phyloP scores from a whole-genome alignment of 2,329 filamentous ascomycete species.

The Pseudocercospora fuligena region DNA sequence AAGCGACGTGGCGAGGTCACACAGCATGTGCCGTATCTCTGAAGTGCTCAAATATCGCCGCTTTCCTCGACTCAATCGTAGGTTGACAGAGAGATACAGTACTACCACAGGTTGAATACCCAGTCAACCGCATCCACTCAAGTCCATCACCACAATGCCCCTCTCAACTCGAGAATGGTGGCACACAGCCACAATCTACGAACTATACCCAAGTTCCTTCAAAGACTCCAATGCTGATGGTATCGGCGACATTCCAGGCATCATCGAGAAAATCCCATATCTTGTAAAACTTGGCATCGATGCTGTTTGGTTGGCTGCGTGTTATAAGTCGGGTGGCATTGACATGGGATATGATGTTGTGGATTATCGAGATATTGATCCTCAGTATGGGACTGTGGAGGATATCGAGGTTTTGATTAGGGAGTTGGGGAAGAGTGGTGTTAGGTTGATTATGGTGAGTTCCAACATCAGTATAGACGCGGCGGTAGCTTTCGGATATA shows the following conservation, averaged over 20 bases:
- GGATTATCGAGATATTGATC: slow-evolving; percentile 53
- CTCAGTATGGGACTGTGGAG: slow-evolving; percentile 51
- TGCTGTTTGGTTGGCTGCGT: slow-evolving; percentile 69
- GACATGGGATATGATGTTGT: slow-evolving; percentile 60
- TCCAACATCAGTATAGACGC: too few species aligned
- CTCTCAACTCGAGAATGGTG: slow-evolving; percentile 41
- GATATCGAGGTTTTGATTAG: slow-evolving; percentile 52
- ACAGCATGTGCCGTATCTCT: background rate
- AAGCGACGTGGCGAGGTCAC: background rate
- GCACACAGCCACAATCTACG: slow-evolving; percentile 50
- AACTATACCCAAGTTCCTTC: slow-evolving; percentile 53
- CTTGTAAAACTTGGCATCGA: slow-evolving; percentile 65
- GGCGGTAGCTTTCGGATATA: too few species aligned
- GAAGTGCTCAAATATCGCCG: background rate
- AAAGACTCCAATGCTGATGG: slow-evolving; percentile 61
- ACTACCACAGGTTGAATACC: too few species aligned
- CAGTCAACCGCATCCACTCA: too few species aligned
- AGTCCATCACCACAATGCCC: background rate
- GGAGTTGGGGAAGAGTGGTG: slow-evolving; percentile 48
- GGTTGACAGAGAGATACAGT: too few species aligned
- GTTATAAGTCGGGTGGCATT: slow-evolving; percentile 54
- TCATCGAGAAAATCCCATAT: slow-evolving; percentile 68
- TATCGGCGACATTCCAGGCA: slow-evolving; percentile 65
- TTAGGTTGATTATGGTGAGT: slow-evolving; percentile 52
- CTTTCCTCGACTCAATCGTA: too few species aligned